These are phyloP conservation scores for Maudiozyma bulderi DNA, from an alignment of 805 yeast species.

Conservation along the genomic window DNA sequence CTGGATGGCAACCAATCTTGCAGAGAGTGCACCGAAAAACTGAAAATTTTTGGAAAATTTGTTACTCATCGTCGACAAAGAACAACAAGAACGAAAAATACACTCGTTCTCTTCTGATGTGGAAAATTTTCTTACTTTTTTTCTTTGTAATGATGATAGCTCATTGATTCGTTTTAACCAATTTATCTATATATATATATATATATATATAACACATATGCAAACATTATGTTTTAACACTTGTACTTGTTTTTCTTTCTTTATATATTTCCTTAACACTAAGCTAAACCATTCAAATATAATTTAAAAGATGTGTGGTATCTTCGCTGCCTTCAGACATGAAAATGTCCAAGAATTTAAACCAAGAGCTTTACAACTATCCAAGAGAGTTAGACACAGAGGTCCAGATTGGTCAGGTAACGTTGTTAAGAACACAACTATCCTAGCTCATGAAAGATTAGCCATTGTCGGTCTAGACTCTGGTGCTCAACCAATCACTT, in stretches of 20 bases:
- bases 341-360: conserved; percentile 74
- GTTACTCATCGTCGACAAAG: too few species aligned
- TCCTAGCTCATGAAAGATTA: conserved; percentile 89
- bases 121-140: too few species aligned
- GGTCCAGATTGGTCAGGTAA: conserved; percentile 99
- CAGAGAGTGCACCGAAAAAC: too few species aligned
- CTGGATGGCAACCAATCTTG: too few species aligned
- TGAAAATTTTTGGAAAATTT: too few species aligned
- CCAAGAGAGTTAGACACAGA: conserved; percentile 93
- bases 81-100: too few species aligned
- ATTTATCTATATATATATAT: not conserved
- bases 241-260: not conserved
- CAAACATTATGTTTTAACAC: not conserved
- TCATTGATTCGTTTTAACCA: not conserved
- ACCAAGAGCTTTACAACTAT: conserved; percentile 76
- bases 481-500: conserved; percentile 95
- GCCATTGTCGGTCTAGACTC: conserved; percentile 95
- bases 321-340: conserved; percentile 84
- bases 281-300: not conserved
- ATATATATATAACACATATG: not conserved
- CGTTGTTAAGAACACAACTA: conserved; percentile 64
- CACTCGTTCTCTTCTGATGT: too few species aligned
- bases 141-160: too few species aligned
- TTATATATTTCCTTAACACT: not conserved
- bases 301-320: conserved; percentile 75